A percentile compares a stretch with the other conserved stretches of the same genome.
phyloP scores from a whole-genome alignment of 768 basidiomycete genomes.

The Hirschioporus abietinus region DNA sequence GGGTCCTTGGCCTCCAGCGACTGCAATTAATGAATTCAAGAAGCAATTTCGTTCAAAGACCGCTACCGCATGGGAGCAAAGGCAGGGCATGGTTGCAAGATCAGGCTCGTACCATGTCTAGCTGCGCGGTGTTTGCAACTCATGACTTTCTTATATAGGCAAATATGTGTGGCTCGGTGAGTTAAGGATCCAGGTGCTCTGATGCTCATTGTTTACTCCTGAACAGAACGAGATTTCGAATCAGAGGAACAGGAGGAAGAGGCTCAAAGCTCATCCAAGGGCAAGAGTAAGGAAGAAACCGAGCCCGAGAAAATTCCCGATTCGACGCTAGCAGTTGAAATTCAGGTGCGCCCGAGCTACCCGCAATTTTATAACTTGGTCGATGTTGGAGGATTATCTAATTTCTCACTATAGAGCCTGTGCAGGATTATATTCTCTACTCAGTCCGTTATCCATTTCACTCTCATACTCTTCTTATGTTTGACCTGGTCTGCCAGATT shows the following conservation, averaged over 20 bases:
- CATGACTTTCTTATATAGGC: conserved; percentile 27
- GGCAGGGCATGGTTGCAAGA: conserved; percentile 47
- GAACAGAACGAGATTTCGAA: conserved; percentile 47
- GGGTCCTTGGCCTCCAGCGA: conserved; percentile 40
- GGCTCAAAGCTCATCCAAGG: conserved; percentile 18
- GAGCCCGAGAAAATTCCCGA: conserved; percentile 37
- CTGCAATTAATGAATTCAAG: conserved; percentile 48
- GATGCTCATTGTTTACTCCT: not conserved
- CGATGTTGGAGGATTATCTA: not conserved
- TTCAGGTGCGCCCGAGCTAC: conserved; percentile 32
- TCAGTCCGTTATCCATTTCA: conserved; percentile 24
- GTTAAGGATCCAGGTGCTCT: conserved; percentile 10
- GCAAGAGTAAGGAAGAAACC: conserved; percentile 27
- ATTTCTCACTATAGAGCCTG: conserved; percentile 28
- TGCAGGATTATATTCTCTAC: conserved; percentile 50
- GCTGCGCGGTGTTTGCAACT: not conserved
- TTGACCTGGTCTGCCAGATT: conserved; percentile 28
- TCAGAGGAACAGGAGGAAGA: conserved; percentile 39
- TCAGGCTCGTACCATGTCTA: conserved; percentile 31
- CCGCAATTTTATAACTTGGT: too few relatives aligned
- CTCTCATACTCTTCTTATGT: not conserved
- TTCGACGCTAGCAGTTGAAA: conserved; percentile 35
- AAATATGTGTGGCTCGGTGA: conserved; percentile 59
- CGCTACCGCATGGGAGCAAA: conserved; percentile 41
- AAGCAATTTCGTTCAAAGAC: conserved; percentile 57